Base-by-base conservation (phyloP, 352 stramenopile species). In the Pythium dissimile region DNA sequence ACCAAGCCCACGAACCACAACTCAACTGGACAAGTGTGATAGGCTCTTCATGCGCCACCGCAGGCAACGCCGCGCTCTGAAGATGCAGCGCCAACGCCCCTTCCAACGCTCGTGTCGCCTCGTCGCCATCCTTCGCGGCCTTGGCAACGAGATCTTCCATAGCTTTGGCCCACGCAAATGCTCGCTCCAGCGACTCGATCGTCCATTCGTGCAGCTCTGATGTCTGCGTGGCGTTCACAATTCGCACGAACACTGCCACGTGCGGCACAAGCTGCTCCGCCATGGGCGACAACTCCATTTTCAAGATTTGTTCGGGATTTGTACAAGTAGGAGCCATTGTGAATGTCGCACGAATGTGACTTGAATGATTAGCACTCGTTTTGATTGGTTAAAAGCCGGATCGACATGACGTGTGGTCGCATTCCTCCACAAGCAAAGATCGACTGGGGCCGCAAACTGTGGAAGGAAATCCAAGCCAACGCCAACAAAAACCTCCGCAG, bases 261-360 rank as follows among this genome's bases (percentile, higher is more conserved):
- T 71, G 62, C 23, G 27, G n/a, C 44, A 54, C 46, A n/a, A 69
- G 34, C 31, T n/a, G 30, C 44, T 31, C 13, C 39, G 21, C 44
- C 16, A 18, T 45, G 16, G 38, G 27, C 31, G 11, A 10, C 15
- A 42, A 53, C 4, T 48, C 16, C 23, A 24, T 46, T 45, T 51
- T 44, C 34, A 10, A 9, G 9, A 8, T 30, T 44, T 59, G 12
- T 23, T 27, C 23, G 28, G 16, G 27, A 41, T 31, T 31, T 13
- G 15, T 47, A 12, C 41, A 9, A n/a, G n/a, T n/a, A n/a, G n/a
- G n/a, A n/a, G n/a, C n/a, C n/a, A 43, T 26, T 21, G 8, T 20
- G 13, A 28, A 66, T 52, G 66, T 73, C 53, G 54, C 62, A 31
- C 62, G 66, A 73, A 73, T 52, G 66, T 73, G 18, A 55, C 38